Conservation (phyloP, 768 basidiomycete genomes). For the Kwoniella bestiolae region DNA sequence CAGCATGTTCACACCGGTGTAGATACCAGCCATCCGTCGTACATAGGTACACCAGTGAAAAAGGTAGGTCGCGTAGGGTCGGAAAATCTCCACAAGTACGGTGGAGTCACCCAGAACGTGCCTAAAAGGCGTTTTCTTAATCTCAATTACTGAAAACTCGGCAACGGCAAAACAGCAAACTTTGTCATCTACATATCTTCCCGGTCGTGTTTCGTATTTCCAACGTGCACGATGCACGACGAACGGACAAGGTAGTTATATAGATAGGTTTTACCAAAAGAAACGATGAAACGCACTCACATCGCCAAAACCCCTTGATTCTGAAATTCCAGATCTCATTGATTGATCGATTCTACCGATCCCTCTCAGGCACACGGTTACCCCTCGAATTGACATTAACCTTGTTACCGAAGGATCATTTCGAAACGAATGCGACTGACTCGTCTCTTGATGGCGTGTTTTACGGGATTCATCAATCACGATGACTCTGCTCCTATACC, state of each 20-base stretch:
- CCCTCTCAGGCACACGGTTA: not conserved
- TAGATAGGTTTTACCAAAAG: not conserved
- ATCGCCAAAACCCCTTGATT: not conserved
- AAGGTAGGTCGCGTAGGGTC: not conserved
- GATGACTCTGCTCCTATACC: too few species aligned
- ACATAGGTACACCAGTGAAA: too few species aligned
- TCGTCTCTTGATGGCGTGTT: too few species aligned
- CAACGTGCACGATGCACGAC: too few species aligned
- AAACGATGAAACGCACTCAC: not conserved
- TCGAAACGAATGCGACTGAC: too few species aligned
- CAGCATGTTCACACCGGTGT: too few species aligned
- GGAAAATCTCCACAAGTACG: not conserved
- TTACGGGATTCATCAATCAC: too few species aligned
- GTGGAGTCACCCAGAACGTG: not conserved
- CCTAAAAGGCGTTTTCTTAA: not conserved
- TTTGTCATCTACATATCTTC: too few species aligned
- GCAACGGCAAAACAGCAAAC: too few species aligned
- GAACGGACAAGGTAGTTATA: not conserved
- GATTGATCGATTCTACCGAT: not conserved
- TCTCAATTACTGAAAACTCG: too few species aligned
- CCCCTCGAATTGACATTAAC: not conserved
- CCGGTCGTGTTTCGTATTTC: too few species aligned
- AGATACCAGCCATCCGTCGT: too few species aligned
- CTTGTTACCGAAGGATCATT: slow-evolving; percentile 8
- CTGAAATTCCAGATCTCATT: not conserved